These are phyloP conservation scores for Aureobasidium melanogenum DNA, from an alignment of 2,329 filamentous ascomycete species.

Conservation along the genomic window DNA sequence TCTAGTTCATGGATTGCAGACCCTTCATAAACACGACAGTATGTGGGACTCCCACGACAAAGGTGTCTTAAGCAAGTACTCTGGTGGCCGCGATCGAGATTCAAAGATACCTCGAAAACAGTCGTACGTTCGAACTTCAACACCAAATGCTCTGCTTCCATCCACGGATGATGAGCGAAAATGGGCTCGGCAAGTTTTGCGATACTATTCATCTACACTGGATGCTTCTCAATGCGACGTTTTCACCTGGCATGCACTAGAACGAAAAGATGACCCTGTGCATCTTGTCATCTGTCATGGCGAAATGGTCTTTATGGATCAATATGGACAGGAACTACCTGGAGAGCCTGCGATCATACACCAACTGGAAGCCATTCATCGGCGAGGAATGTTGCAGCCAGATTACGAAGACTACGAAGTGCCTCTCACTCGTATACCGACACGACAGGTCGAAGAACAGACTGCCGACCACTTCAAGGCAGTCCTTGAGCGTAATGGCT, in stretches of 20 bases:
- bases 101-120: slow-evolving; percentile 4
- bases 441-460: neutral
- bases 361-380: neutral
- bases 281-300: slow-evolving; percentile 5
- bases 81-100: slow-evolving; percentile 2
- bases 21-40: slow-evolving; percentile 2
- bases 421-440: slow-evolving; percentile 2
- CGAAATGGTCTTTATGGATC: slow-evolving; percentile 10
- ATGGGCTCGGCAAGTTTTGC: neutral
- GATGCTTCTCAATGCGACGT: neutral
- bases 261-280: slow-evolving; percentile 1
- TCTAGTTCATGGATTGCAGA: slow-evolving; percentile 3
- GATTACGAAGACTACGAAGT: slow-evolving; percentile 1
- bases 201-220: neutral
- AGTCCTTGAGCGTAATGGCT: neutral
- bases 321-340: neutral
- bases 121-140: slow-evolving; percentile 1
- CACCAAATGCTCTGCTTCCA: slow-evolving; percentile 2
- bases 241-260: slow-evolving; percentile 8
- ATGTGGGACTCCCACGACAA: neutral
- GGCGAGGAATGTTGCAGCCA: neutral
- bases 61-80: slow-evolving; percentile 1
- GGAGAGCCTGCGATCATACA: neutral
- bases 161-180: neutral
- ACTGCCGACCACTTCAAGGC: neutral